Evolutionary conservation across 164 flowering plant genomes (phyloP).

Genomic region (Cinnamomum chago): DNA sequence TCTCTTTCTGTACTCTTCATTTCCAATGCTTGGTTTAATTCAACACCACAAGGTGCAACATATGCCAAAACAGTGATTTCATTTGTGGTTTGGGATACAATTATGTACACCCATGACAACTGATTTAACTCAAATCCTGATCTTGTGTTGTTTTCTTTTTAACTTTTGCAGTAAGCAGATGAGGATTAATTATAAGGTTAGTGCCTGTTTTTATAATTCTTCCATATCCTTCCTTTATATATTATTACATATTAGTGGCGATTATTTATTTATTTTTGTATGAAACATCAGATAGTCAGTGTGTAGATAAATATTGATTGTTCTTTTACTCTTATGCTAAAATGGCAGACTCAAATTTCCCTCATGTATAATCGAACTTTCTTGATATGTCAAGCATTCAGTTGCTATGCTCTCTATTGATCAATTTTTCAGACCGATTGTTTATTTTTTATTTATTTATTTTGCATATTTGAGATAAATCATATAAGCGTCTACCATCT

Average conservation of each 20-base stretch:
- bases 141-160: slow-evolving; percentile 1
- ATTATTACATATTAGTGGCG: too few relatives aligned
- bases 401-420: neutral
- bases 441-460: too few relatives aligned
- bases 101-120: neutral
- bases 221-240: too few relatives aligned
- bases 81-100: neutral
- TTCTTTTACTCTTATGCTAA: neutral
- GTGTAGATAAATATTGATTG: neutral
- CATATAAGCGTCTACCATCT: too few relatives aligned
- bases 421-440: too few relatives aligned
- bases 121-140: slow-evolving; percentile 1
- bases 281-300: neutral
- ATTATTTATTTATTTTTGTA: too few relatives aligned
- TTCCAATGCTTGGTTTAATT: neutral
- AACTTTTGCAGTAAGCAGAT: slow-evolving; percentile 59
- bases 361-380: neutral
- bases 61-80: neutral
- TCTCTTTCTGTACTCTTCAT: neutral
- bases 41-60: neutral
- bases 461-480: neutral
- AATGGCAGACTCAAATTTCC: neutral
- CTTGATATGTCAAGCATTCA: neutral
- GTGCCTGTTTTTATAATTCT: neutral
- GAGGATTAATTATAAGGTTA: slow-evolving; percentile 69